phyloP scores from a whole-genome alignment of 805 yeast species.

The Cyberlindnera euphorbiiphila region DNA sequence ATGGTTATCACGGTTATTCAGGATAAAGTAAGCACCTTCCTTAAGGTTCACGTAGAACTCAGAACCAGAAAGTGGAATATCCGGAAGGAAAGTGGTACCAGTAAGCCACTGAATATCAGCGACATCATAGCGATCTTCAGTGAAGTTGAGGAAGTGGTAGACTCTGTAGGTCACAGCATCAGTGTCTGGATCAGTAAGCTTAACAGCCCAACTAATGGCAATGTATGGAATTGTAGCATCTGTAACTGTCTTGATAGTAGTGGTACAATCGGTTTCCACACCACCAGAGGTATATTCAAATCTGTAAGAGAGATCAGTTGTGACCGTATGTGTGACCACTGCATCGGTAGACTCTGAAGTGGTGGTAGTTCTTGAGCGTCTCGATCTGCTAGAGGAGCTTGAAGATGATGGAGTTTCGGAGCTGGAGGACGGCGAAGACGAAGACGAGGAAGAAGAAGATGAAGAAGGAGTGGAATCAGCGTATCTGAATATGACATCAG shows the following conservation, averaged over 20 bases:
- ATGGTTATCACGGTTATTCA: not conserved
- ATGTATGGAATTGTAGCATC: not conserved
- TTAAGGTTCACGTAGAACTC: conserved; percentile 15
- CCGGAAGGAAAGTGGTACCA: not conserved
- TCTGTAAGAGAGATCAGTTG: conserved; percentile 8
- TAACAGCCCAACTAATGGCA: conserved; percentile 7
- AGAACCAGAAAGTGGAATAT: conserved; percentile 1
- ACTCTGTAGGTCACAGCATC: not conserved
- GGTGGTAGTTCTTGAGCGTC: conserved; percentile 4
- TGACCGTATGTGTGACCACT: conserved; percentile 9
- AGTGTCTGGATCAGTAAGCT: conserved; percentile 1
- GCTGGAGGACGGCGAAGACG: too few relatives aligned
- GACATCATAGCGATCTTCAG: conserved; percentile 13
- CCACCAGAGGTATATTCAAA: conserved; percentile 6
- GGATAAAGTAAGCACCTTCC: conserved; percentile 14
- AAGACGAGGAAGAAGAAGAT: too few relatives aligned
- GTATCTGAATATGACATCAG: too few relatives aligned
- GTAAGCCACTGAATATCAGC: conserved; percentile 16
- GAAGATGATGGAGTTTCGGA: too few relatives aligned
- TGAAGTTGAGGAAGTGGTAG: conserved; percentile 16
- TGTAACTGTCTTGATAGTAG: conserved; percentile 4
- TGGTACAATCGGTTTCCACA: conserved; percentile 9
- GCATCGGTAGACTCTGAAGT: conserved; percentile 1
- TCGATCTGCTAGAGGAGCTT: conserved; percentile 7
- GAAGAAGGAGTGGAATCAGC: too few relatives aligned